Conservation (phyloP, 345 rosid species). For the Salix purpurea region DNA sequence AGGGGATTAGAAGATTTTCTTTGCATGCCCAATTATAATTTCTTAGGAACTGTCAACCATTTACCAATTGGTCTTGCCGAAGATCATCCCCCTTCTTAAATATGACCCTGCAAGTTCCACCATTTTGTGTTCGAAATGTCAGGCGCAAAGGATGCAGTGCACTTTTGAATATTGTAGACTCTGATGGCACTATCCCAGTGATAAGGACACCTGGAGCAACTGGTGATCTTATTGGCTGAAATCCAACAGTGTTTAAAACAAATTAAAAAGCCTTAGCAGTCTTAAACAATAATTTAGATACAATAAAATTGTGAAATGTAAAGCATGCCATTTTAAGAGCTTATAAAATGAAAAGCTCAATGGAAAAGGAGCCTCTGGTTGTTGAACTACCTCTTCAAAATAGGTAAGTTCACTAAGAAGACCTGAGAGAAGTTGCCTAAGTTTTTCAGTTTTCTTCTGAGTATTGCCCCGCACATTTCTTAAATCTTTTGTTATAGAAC, state of each 20-base stretch:
- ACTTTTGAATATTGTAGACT: constrained; percentile 94
- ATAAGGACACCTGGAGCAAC: constrained; percentile 74
- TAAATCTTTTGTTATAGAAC: constrained; percentile 84
- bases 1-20: not conserved
- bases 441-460: constrained; percentile 95
- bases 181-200: constrained; percentile 84
- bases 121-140: constrained; percentile 71
- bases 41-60: not conserved
- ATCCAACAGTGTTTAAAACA: constrained; percentile 16
- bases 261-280: constrained; percentile 9
- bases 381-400: constrained; percentile 78
- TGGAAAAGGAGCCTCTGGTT: constrained; percentile 8
- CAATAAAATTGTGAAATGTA: constrained; percentile 2
- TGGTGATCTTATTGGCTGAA: constrained; percentile 90
- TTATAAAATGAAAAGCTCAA: constrained; percentile 8
- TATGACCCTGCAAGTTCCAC: constrained; percentile 75
- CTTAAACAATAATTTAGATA: not conserved
- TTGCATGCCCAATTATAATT: not conserved
- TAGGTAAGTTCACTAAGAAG: constrained; percentile 94
- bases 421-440: constrained; percentile 91
- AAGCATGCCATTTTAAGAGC: constrained; percentile 4
- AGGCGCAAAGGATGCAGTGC: constrained; percentile 84
- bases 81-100: constrained; percentile 99
- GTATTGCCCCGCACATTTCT: constrained; percentile 97
- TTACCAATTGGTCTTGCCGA: constrained; percentile 97